A percentile compares a stretch with the other conserved stretches of the same genome.
Conservation (phyloP, 2,329 filamentous ascomycete species). For the Aureobasidium sp. region DNA sequence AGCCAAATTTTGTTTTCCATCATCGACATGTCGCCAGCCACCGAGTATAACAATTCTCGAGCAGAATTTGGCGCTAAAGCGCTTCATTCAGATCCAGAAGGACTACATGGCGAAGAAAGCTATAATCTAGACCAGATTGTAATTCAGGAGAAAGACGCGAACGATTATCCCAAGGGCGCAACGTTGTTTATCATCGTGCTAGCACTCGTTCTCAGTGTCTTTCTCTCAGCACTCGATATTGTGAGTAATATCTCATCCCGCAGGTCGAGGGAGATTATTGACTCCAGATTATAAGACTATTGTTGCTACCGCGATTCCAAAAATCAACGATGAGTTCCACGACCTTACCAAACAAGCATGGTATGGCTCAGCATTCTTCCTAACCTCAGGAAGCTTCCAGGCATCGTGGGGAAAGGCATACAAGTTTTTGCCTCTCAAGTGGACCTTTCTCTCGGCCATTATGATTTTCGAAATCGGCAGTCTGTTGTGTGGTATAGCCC, state of each 20-base stretch:
- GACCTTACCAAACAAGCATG: conserved; percentile 38
- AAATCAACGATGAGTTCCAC: conserved; percentile 41
- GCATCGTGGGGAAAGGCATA: conserved; percentile 22
- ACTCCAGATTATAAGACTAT: conserved; percentile 24
- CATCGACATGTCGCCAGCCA: no score
- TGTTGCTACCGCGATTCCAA: conserved; percentile 36
- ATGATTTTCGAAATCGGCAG: conserved; percentile 25
- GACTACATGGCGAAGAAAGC: no score
- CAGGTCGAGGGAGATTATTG: neutral
- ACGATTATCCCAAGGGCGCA: no score
- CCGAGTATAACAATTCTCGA: no score
- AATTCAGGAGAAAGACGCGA: no score
- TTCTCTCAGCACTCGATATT: no score
- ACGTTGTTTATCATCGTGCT: no score
- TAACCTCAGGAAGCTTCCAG: conserved; percentile 43
- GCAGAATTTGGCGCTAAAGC: no score
- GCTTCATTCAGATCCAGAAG: no score
- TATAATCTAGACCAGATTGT: no score
- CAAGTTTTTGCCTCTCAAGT: conserved; percentile 25
- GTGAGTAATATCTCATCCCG: neutral
- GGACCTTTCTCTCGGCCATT: conserved; percentile 23
- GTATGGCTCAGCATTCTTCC: conserved; percentile 29
- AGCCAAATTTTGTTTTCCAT: no score
- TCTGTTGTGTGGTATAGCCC: conserved; percentile 51
- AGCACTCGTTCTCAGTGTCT: no score